Conservation (phyloP, 257 asterid species). For the Cordia subcordata region DNA sequence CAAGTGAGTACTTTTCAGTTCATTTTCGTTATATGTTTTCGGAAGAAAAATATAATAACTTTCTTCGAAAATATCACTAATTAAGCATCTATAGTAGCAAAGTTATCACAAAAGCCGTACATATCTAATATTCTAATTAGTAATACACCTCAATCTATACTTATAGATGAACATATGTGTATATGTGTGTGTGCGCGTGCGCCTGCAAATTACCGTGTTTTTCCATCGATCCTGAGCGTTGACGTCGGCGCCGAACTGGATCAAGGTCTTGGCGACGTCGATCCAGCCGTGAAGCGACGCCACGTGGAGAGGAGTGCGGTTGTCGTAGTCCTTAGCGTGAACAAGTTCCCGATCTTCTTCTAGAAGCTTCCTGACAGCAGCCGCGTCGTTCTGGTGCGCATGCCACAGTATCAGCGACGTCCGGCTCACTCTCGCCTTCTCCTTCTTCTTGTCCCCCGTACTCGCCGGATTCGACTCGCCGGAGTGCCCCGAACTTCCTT, state of each 20-base stretch:
- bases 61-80: too few species aligned
- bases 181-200: too few species aligned
- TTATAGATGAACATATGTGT: background rate
- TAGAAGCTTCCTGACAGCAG: slow-evolving; percentile 71
- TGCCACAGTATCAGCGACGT: slow-evolving; percentile 89
- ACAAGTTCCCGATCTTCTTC: slow-evolving; percentile 82
- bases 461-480: slow-evolving; percentile 31
- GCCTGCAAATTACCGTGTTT: slow-evolving; percentile 52
- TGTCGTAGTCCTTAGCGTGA: slow-evolving; percentile 82
- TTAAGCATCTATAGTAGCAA: too few species aligned
- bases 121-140: too few species aligned
- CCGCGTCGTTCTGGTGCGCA: slow-evolving; percentile 87
- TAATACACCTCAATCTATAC: too few species aligned
- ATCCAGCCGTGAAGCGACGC: slow-evolving; percentile 96
- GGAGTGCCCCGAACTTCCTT: slow-evolving; percentile 56
- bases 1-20: too few species aligned
- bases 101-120: too few species aligned
- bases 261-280: slow-evolving; percentile 72
- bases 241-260: slow-evolving; percentile 75
- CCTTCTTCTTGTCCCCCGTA: slow-evolving; percentile 56
- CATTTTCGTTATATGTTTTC: too few species aligned
- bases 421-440: slow-evolving; percentile 76
- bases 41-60: too few species aligned
- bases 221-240: slow-evolving; percentile 99
- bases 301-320: slow-evolving; percentile 90